phyloP scores from a whole-genome alignment of 176 grass and related monocot species.

The Rhynchospora tenuis region DNA sequence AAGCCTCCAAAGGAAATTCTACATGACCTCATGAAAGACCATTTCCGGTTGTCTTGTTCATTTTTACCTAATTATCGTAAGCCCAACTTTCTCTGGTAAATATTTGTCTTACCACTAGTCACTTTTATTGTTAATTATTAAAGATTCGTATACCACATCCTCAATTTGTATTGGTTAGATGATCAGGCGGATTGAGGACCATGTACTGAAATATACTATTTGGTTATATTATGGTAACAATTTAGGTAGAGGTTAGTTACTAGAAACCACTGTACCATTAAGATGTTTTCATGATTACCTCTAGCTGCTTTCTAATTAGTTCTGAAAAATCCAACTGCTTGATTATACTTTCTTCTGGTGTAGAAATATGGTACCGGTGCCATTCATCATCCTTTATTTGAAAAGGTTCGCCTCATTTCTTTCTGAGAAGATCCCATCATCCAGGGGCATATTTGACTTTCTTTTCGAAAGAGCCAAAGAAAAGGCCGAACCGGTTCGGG shows the following conservation, averaged over 20 bases:
- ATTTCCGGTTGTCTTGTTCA: neutral
- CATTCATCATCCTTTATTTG: constrained; percentile 79
- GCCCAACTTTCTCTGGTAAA: neutral
- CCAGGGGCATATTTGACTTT: constrained; percentile 52
- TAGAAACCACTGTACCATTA: no score
- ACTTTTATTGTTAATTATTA: neutral
- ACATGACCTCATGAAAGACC: neutral
- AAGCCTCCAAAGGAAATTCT: constrained; percentile 19
- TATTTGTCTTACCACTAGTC: neutral
- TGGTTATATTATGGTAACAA: neutral
- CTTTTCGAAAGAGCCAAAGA: constrained; percentile 70
- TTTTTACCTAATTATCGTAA: neutral
- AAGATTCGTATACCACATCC: neutral
- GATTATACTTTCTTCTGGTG: constrained; percentile 25
- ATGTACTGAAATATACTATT: neutral
- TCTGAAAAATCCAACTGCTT: neutral
- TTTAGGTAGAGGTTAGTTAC: neutral
- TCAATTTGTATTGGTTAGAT: neutral
- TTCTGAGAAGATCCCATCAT: constrained; percentile 53
- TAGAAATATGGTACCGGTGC: constrained; percentile 93
- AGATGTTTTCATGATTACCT: no score
- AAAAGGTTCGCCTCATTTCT: constrained; percentile 65
- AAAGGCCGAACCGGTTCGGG: constrained; percentile 77
- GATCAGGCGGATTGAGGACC: neutral
- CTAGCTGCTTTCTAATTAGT: neutral